Base-by-base conservation (phyloP, 306 rosid genomes). In the Boehmeria nivea region DNA sequence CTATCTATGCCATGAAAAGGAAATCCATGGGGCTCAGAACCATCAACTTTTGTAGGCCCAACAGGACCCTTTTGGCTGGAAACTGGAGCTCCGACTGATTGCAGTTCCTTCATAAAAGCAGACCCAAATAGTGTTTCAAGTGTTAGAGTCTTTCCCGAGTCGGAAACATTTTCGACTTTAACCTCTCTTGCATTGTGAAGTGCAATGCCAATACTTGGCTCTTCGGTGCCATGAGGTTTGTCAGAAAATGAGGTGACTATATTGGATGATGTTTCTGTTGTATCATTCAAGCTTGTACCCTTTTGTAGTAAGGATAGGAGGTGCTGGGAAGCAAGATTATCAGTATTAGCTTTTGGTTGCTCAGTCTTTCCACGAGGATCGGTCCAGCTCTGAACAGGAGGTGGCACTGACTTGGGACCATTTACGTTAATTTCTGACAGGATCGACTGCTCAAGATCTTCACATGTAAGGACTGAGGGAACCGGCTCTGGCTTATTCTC, bases 61-160 rank as follows among this genome's bases (percentile, higher is more conserved):
- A n/a, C n/a, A 36, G 80, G 66, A 59, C 78, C 84, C 73, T 83
- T 68, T 73, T 85, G 94, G 61, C 72, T 77, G 52, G 99, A 93
- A 67, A 93, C 94, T 31, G 99, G 99, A 7, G 96, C 96, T 73
- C 96, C 99, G 66, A 88, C 90, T 50, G 96, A 79, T 21, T 93
- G 99, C 69, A 93, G 71, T 72, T 87, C 99, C 83, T 81, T 73
- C 99, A 93, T 93, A 77, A 93, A 93, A 65, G 95, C 94, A 72
- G 94, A 75, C 43, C 99, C 99, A 81, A 93, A 85, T 33, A 88
- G 94, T 45, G 83, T 83, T 81, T 93, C 99, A 57, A 93, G 81
- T 15, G 96, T 93, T 56, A 83, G 73, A 47, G 61, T 51, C 51
- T 88, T 81, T 9, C 69, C 82, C 51, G 86, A 55, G 65, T 76